Evolutionary conservation across 345 rosid species (phyloP), one percentile per base, ranked within the genome.

Genomic region (Noccaea bulbosa): DNA sequence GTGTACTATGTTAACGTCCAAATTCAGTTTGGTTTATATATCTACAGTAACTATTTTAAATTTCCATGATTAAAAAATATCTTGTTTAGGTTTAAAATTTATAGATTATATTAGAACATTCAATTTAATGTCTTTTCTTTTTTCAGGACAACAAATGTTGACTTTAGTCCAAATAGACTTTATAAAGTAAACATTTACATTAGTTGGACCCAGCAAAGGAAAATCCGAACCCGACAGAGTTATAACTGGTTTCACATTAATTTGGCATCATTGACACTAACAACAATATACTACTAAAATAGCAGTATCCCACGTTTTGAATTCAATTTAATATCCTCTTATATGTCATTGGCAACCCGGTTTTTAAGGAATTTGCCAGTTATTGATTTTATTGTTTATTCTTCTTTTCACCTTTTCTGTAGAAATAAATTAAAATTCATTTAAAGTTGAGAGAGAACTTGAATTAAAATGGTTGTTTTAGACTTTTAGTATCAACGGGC

Each of bases 231-330:
- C 14, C 40, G 17, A 11, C 48, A 37, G 46, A 64, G 32, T 15
- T 27, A 40, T 66, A 9, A 66, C 4, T 66, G 30, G 51, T 66
- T 65, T 51, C 38, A 66, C 39, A 43, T 66, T 10, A 52, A 27
- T 40, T 27, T 40, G 62, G 32, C 71, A 41, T 53, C 34, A 32
- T 45, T 47, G 64, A 40, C 34, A 33, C 4, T 11, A 17, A 11
- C 11, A 58, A 69, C 4, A 58, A 39, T 48, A 59, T 70, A 39
- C 15, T 49, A 70, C 15, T 49, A 70, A 39, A 39, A 11, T 38
- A 60, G 48, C 9, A 49, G 16, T 60, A 49, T 16, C 45, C 53
- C 75, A 71, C 68, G 75, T 71, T 60, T 49, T 20, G 8, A 32
- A 50, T 45, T 41, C 53, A 61, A 41, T 71, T 51, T 61, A 61